Evolutionary conservation across 1,284 basidiomycete species (phyloP).

Genomic region (Malassezia nana): DNA sequence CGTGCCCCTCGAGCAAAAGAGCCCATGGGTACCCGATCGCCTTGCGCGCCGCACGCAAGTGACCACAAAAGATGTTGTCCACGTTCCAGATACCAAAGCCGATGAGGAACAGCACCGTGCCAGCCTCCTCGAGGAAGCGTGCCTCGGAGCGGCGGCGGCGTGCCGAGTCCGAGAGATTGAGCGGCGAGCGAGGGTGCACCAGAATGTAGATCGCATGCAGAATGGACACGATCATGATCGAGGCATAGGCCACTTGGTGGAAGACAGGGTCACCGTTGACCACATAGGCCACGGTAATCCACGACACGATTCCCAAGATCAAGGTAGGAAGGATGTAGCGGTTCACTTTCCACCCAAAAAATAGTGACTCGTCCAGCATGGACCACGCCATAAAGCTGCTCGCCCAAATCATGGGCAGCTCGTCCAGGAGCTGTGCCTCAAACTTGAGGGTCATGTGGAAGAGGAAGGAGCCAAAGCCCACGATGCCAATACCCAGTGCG

Average conservation of each 20-base stretch:
- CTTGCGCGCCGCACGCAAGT: slow-evolving; percentile 23
- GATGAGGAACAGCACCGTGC: slow-evolving; percentile 36
- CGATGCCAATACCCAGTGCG: slow-evolving; percentile 25
- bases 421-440: slow-evolving; percentile 43
- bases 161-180: slow-evolving; percentile 13
- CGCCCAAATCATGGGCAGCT: slow-evolving; percentile 48
- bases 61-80: slow-evolving; percentile 53
- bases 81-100: slow-evolving; percentile 54
- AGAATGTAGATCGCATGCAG: slow-evolving; percentile 44
- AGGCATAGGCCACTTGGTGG: slow-evolving; percentile 49
- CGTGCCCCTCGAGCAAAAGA: slow-evolving; percentile 37
- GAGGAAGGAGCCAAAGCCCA: slow-evolving; percentile 31
- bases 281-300: slow-evolving; percentile 47
- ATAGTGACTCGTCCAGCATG: slow-evolving; percentile 28
- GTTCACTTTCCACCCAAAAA: slow-evolving; percentile 13
- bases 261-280: slow-evolving; percentile 53
- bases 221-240: slow-evolving; percentile 47
- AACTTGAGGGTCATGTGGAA: slow-evolving; percentile 45
- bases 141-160: slow-evolving; percentile 12
- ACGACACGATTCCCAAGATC: slow-evolving; percentile 21
- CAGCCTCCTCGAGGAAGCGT: slow-evolving; percentile 18
- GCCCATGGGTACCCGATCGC: slow-evolving; percentile 32
- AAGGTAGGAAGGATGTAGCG: slow-evolving; percentile 19
- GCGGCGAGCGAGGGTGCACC: slow-evolving; percentile 15
- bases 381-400: slow-evolving; percentile 30